Evolutionary conservation across 1,284 basidiomycete genomes (phyloP), one percentile per base, ranked within the genome.

Genomic region (Gymnopus androsaceus): DNA sequence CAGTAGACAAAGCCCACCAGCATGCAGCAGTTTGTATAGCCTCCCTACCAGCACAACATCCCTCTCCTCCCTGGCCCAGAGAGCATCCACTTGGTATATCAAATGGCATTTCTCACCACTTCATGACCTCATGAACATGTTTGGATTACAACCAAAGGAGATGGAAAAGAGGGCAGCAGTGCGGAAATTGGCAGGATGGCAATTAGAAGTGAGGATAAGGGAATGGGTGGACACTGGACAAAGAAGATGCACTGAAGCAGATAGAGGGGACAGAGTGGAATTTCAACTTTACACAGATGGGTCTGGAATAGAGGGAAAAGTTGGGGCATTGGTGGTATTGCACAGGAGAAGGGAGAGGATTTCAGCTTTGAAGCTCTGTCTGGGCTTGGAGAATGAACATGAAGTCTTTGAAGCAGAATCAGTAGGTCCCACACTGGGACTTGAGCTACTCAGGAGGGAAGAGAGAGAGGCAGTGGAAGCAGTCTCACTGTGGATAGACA

Each of bases 201-300:
- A 31, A 4, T 19, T 47, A n/a, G 27, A 30, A 6, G 3, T 68
- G 55, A 58, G 1, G 61, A 69, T 51, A 62, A 65, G 4, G 65
- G 63, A 27, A 60, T n/a, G n/a, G n/a, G n/a, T n/a, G n/a, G n/a
- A n/a, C n/a, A n/a, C n/a, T n/a, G n/a, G 59, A 5, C 40, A 58
- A n/a, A 57, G 66, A 6, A 54, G 55, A 2, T 45, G 56, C n/a
- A 55, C 63, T 12, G 66, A 64, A 11, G 67, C 17, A 7, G n/a
- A 12, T 12, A 11, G 23, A 42, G 4, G 21, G 11, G 40, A 25
- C 3, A 2, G 21, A 19, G 6, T 11, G 17, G 23, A 21, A 25
- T 42, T n/a, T n/a, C 30, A 49, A 14, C 34, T 49, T n/a, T 49
- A 17, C 31, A 49, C 47, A 8, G 47, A 49, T 6, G 31, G 47